phyloP scores from a whole-genome alignment of 495 filamentous ascomycete genomes.

The Podospora anserina region DNA sequence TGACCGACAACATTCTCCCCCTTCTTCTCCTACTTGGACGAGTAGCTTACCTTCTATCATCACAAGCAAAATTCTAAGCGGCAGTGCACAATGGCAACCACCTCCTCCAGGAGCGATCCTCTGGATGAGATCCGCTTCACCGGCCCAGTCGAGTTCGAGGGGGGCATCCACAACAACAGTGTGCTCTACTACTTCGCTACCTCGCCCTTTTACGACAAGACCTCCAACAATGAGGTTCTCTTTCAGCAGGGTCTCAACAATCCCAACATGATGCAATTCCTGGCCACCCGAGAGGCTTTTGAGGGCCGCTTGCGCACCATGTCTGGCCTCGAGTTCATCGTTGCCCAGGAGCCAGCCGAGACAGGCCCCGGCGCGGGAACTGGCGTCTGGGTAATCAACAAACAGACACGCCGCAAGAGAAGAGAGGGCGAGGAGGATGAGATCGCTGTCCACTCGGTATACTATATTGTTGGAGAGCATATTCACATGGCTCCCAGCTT shows the following conservation, averaged over 20 bases:
- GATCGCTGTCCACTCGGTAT: conserved; percentile 68
- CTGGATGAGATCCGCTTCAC: conserved; percentile 80
- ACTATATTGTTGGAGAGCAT: conserved; percentile 79
- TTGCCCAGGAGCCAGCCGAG: conserved; percentile 71
- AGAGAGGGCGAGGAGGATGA: conserved; percentile 57
- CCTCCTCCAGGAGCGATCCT: conserved; percentile 44
- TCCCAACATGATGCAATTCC: conserved; percentile 52
- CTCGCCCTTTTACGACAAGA: conserved; percentile 87
- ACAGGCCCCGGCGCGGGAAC: conserved; percentile 59
- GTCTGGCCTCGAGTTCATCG: conserved; percentile 79
- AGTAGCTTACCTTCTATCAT: background rate
- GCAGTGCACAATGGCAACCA: background rate
- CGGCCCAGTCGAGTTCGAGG: conserved; percentile 55
- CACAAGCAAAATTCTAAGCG: too few species aligned
- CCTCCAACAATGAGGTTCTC: conserved; percentile 80
- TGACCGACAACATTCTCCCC: background rate
- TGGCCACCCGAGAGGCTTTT: conserved; percentile 71
- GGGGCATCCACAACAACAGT: conserved; percentile 57
- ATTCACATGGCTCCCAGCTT: conserved; percentile 88
- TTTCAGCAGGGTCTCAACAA: conserved; percentile 73
- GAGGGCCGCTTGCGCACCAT: conserved; percentile 72
- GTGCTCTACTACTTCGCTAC: conserved; percentile 87
- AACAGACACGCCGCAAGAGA: conserved; percentile 71
- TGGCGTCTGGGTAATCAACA: conserved; percentile 88
- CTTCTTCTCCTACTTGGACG: background rate